Conservation (phyloP, 192 early-diverging fungal species). For the Coemansia biformis region DNA sequence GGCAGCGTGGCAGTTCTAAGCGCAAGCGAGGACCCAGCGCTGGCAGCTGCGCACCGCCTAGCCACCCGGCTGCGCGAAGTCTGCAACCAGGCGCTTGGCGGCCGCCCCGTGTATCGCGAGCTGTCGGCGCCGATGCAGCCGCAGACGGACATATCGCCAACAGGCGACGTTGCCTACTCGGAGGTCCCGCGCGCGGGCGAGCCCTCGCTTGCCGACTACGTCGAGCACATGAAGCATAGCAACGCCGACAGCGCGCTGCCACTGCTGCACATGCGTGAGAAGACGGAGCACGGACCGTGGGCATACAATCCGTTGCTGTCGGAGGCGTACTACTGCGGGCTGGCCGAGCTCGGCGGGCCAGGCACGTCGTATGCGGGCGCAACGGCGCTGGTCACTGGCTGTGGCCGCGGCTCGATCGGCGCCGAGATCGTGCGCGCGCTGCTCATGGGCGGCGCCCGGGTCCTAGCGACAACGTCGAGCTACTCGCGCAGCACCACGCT, state of each 20-base stretch:
- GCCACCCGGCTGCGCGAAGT: conserved; percentile 66
- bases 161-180: conserved; percentile 70
- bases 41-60: conserved; percentile 50
- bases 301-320: conserved; percentile 66
- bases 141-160: conserved; percentile 61
- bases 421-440: conserved; percentile 81
- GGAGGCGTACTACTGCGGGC: conserved; percentile 65
- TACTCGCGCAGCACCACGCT: conserved; percentile 72
- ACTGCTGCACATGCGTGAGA: conserved; percentile 13
- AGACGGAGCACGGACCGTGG: conserved; percentile 49
- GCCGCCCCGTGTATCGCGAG: conserved; percentile 78
- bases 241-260: conserved; percentile 17
- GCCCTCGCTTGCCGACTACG: conserved; percentile 79
- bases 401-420: conserved; percentile 87
- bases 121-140: conserved; percentile 73
- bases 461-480: conserved; percentile 87
- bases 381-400: conserved; percentile 84
- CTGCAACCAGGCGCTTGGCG: conserved; percentile 64
- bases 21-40: conserved; percentile 61
- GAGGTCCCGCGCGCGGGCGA: conserved; percentile 71
- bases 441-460: conserved; percentile 85
- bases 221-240: conserved; percentile 60
- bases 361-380: conserved; percentile 82
- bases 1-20: conserved; percentile 64
- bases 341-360: conserved; percentile 61